These are phyloP conservation scores for Marasmius fiardii DNA, from an alignment of 1,284 basidiomycete species.

Conservation along the genomic window DNA sequence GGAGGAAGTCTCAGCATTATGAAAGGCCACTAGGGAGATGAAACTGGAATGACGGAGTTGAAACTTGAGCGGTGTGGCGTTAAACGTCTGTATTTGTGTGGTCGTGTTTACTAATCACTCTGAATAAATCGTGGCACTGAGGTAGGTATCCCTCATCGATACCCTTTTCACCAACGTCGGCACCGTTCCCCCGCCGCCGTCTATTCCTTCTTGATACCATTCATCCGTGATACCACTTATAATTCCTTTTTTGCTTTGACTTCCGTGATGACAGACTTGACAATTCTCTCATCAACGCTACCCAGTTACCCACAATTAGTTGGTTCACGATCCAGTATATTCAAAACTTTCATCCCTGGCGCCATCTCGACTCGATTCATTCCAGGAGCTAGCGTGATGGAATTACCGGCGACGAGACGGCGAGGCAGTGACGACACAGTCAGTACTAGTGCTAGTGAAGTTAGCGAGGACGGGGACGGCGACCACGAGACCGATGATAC, in stretches of 20 bases:
- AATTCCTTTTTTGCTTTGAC: neutral
- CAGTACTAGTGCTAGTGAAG: neutral
- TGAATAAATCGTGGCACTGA: too few relatives aligned
- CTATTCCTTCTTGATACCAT: neutral
- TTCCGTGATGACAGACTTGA: constrained; percentile 15
- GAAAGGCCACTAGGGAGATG: too few relatives aligned
- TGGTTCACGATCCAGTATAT: constrained; percentile 11
- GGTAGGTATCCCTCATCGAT: too few relatives aligned
- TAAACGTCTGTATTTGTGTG: too few relatives aligned
- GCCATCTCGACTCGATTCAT: constrained; percentile 12
- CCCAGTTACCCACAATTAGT: constrained; percentile 10
- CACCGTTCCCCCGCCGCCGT: neutral
- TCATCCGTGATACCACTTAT: neutral
- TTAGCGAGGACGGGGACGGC: neutral
- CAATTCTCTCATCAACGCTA: constrained; percentile 13
- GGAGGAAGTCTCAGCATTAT: too few relatives aligned
- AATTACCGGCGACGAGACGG: neutral
- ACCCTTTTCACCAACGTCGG: too few relatives aligned
- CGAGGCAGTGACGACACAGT: neutral
- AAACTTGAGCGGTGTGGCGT: too few relatives aligned
- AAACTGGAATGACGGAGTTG: too few relatives aligned
- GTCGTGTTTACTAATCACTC: too few relatives aligned
- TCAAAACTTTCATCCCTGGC: constrained; percentile 12
- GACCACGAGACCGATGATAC: neutral
- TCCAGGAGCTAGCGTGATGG: neutral